A percentile compares a stretch with the other conserved stretches of the same genome.
These are phyloP conservation scores for Nigrospora oryzae DNA, from an alignment of 2,329 filamentous ascomycete genomes.

Conservation along the genomic window DNA sequence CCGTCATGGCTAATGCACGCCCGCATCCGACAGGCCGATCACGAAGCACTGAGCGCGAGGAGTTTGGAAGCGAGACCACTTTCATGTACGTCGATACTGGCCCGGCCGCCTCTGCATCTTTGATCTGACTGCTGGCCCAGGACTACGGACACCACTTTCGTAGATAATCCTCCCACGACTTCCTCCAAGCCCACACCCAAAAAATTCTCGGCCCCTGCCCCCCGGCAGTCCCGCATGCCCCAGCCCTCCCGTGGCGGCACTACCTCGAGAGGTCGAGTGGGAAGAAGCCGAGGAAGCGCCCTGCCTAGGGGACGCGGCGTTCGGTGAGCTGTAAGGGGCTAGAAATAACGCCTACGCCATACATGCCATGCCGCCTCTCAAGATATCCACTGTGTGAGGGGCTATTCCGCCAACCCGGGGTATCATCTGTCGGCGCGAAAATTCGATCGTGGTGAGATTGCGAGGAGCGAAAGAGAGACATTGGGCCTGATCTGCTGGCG, in stretches of 20 bases:
- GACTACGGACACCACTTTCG: conserved; percentile 86
- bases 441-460: too few species aligned
- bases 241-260: conserved; percentile 31
- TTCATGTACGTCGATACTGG: conserved; percentile 56
- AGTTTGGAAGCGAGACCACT: conserved; percentile 62
- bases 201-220: conserved; percentile 31
- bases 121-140: conserved; percentile 31
- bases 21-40: conserved; percentile 8
- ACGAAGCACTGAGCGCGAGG: conserved; percentile 21
- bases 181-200: conserved; percentile 40
- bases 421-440: too few species aligned
- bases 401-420: too few species aligned
- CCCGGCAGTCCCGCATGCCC: conserved; percentile 38
- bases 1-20: neutral
- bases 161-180: conserved; percentile 67
- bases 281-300: conserved; percentile 34
- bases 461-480: too few species aligned
- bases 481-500: too few species aligned
- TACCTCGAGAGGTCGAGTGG: conserved; percentile 19
- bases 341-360: too few species aligned
- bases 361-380: too few species aligned
- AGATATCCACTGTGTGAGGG: too few species aligned
- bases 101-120: conserved; percentile 2
- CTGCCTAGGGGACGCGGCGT: conserved; percentile 37
- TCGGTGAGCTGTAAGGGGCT: conserved; percentile 22